These are phyloP conservation scores for Cichorium intybus DNA, from an alignment of 140 eudicot genomes.

Conservation along the genomic window DNA sequence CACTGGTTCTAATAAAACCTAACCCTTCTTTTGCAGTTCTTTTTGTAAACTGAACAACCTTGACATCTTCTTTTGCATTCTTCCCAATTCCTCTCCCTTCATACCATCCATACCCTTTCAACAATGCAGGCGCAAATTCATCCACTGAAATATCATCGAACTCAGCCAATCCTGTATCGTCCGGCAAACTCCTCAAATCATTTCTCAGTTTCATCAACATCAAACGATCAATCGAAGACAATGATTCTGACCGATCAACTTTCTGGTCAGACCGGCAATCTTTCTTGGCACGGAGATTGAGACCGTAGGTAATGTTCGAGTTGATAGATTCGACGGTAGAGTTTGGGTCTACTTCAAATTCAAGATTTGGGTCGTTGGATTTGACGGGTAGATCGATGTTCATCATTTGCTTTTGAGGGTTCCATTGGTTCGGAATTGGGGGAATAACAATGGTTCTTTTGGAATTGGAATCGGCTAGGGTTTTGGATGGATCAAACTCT, in stretches of 20 bases:
- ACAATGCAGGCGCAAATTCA: constrained; percentile 52
- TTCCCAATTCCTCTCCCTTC: constrained; percentile 76
- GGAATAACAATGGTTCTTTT: constrained; percentile 26
- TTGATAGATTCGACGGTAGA: background rate
- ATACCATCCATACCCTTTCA: constrained; percentile 70
- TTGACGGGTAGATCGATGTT: constrained; percentile 7
- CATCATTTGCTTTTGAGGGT: constrained; percentile 12
- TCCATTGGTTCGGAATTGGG: constrained; percentile 43
- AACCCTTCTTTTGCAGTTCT: constrained; percentile 51
- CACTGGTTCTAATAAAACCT: constrained; percentile 31
- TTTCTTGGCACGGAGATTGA: constrained; percentile 18
- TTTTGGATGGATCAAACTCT: constrained; percentile 29
- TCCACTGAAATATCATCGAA: constrained; percentile 57
- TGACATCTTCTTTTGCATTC: constrained; percentile 63
- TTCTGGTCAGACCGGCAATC: background rate
- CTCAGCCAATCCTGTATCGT: constrained; percentile 48
- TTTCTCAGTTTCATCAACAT: constrained; percentile 48
- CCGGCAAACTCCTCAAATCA: constrained; percentile 58
- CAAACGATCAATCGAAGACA: constrained; percentile 17
- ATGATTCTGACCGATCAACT: background rate
- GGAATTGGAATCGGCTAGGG: constrained; percentile 17
- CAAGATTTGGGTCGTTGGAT: constrained; percentile 2
- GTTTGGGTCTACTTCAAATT: constrained; percentile 10
- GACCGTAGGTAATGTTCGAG: constrained; percentile 13
- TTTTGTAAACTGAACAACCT: constrained; percentile 44